Conservation (phyloP, 805 yeast species). For the Huiozyma naganishii region DNA sequence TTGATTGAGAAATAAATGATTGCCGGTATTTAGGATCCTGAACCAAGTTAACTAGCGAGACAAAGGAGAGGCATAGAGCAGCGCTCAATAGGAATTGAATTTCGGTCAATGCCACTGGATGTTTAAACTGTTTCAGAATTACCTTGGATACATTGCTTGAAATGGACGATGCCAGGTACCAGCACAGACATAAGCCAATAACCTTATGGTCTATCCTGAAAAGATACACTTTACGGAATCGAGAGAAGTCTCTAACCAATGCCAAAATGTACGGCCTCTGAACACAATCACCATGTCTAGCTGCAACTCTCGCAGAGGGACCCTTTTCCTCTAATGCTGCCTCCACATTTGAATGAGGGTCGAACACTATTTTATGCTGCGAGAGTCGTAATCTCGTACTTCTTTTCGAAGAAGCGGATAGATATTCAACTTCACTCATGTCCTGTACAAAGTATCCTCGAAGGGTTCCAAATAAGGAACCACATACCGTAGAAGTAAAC, state of each 20-base stretch:
- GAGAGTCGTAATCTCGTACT: background rate
- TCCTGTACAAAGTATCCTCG: too few species aligned
- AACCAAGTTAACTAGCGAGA: slow-evolving; percentile 31
- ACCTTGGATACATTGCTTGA: slow-evolving; percentile 75
- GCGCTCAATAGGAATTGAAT: slow-evolving; percentile 73
- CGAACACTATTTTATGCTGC: background rate
- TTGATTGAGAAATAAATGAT: slow-evolving; percentile 7
- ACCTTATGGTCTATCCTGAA: slow-evolving; percentile 34
- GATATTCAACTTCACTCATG: too few species aligned
- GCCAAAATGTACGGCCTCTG: too few species aligned
- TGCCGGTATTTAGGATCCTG: slow-evolving; percentile 32
- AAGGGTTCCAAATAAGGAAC: too few species aligned
- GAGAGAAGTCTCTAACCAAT: too few species aligned
- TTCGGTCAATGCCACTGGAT: slow-evolving; percentile 85
- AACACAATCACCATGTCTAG: too few species aligned
- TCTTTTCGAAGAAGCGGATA: background rate
- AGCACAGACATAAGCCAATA: slow-evolving; percentile 49
- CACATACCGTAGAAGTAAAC: too few species aligned
- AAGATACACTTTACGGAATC: slow-evolving; percentile 4
- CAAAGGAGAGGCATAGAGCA: slow-evolving; percentile 40
- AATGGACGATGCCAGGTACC: slow-evolving; percentile 76
- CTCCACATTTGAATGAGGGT: too few species aligned
- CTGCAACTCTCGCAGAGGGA: too few species aligned
- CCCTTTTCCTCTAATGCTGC: too few species aligned
- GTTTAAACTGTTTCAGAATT: slow-evolving; percentile 56